phyloP scores from a whole-genome alignment of 1,284 basidiomycete genomes.

The Melampsora americana region DNA sequence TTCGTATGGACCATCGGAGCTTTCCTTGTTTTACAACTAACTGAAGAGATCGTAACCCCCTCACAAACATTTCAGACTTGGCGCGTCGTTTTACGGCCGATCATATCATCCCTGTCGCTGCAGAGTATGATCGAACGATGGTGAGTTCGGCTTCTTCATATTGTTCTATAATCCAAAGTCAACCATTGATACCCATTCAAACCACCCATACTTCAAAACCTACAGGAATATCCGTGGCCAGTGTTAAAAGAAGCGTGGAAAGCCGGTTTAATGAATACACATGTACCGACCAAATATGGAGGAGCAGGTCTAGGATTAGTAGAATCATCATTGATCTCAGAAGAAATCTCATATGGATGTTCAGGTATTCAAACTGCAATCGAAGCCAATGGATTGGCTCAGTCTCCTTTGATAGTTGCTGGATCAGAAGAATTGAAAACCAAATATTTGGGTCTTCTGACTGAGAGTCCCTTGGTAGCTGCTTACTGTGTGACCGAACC shows the following conservation, averaged over 20 bases:
- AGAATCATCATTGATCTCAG: slow-evolving; percentile 57
- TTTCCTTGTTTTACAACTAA: background rate
- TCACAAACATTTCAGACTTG: slow-evolving; percentile 54
- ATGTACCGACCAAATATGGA: slow-evolving; percentile 59
- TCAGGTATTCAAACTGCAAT: slow-evolving; percentile 60
- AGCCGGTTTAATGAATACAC: slow-evolving; percentile 58
- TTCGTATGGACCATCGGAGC: background rate
- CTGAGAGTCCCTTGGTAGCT: slow-evolving; percentile 60
- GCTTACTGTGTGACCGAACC: slow-evolving; percentile 58
- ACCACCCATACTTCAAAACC: background rate
- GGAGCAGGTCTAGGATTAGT: slow-evolving; percentile 59
- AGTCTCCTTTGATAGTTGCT: slow-evolving; percentile 60
- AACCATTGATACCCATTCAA: background rate
- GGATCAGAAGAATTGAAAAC: slow-evolving; percentile 58
- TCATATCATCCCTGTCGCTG: slow-evolving; percentile 59
- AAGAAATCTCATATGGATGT: slow-evolving; percentile 60
- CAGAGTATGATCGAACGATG: slow-evolving; percentile 58
- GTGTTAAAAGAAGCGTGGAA: slow-evolving; percentile 60
- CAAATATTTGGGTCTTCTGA: slow-evolving; percentile 62
- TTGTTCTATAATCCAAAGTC: background rate
- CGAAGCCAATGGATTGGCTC: slow-evolving; percentile 59
- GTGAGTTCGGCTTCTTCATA: slow-evolving; percentile 47
- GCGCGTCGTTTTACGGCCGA: slow-evolving; percentile 58
- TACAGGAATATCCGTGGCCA: slow-evolving; percentile 59
- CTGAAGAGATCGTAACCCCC: background rate